Evolutionary conservation across 768 basidiomycete species (phyloP).

Genomic region (Mycena albidolilacea): DNA sequence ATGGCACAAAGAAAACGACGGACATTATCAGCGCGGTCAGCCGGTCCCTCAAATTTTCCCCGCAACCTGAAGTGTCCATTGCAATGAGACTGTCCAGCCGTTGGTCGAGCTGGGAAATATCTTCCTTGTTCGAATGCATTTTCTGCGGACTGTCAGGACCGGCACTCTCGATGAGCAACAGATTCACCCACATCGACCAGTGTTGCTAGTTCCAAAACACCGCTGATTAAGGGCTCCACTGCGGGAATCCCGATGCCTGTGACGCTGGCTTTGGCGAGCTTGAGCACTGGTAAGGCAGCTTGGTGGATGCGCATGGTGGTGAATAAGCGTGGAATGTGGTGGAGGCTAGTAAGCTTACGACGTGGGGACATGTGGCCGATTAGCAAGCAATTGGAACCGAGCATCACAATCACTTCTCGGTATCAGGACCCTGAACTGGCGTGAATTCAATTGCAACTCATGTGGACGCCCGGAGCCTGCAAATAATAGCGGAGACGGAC

Average conservation of each 20-base stretch:
- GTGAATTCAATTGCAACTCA: constrained; percentile 9
- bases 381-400: constrained; percentile 10
- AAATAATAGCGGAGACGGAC: constrained; percentile 1
- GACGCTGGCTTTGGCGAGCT: background rate
- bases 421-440: constrained; percentile 6
- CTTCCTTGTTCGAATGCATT: constrained; percentile 2
- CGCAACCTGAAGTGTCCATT: background rate
- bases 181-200: background rate
- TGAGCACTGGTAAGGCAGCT: background rate
- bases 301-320: background rate
- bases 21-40: background rate
- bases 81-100: background rate
- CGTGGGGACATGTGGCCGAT: constrained; percentile 8
- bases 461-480: constrained; percentile 9
- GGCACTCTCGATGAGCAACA: background rate
- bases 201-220: constrained; percentile 4
- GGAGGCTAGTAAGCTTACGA: constrained; percentile 13
- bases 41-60: background rate
- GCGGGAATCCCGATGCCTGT: background rate
- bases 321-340: background rate
- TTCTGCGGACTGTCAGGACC: background rate
- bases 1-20: background rate
- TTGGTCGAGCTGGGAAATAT: background rate
- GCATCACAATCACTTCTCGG: too few species aligned
- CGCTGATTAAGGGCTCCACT: background rate